Base-by-base conservation (phyloP, 2,329 filamentous ascomycete species). In the Fusarium ramigenum region DNA sequence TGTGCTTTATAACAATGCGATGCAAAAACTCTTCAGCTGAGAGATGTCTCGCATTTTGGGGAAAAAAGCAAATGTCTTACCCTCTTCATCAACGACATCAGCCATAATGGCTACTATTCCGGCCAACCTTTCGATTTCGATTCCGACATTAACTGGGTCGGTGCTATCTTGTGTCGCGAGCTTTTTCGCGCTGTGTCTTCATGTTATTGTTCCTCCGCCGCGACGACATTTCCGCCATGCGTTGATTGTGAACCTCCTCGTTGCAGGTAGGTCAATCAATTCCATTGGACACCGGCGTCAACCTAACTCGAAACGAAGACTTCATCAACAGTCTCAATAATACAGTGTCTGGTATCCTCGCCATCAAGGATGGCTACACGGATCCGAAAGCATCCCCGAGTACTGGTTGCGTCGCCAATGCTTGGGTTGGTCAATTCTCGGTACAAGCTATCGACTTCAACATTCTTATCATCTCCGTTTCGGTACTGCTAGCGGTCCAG, bases 391-490 rank as follows among this genome's bases (percentile, higher is more conserved):
- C 21, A 2, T 9, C 57, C 9, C 34, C 57, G 4, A 60, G 36
- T 5, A 53, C 28, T 15, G 44, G 34, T 7, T 60, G 57, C n/a
- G 21, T 60, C 7, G n/a, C 46, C 25, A 60, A 53, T 40, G 57
- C 57, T 14, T 60, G 57, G 57, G 57, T 60, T 25, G 57, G 57
- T 5, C 57, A 60, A 18, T 60, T 60, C n/a, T 53, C 57, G 4
- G 57, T 60, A 8, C 57, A 60, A 2, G 44, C 57, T 7, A 60
- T 60, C 6, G 46, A 60, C 21, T 60, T 60, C 5, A 60, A 60
- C 12, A 60, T 60, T 14, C 46, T 60, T 0, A 9, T 60, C 5
- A 60, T 60, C 3, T 60, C 57, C 8, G 5, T 60, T 14, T 53
- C 57, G 12, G 57, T 60, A 12, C 19, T 60, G 0, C 14, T 60